Conservation (phyloP, 2,329 filamentous ascomycete genomes). For the Ramichloridium luteum region DNA sequence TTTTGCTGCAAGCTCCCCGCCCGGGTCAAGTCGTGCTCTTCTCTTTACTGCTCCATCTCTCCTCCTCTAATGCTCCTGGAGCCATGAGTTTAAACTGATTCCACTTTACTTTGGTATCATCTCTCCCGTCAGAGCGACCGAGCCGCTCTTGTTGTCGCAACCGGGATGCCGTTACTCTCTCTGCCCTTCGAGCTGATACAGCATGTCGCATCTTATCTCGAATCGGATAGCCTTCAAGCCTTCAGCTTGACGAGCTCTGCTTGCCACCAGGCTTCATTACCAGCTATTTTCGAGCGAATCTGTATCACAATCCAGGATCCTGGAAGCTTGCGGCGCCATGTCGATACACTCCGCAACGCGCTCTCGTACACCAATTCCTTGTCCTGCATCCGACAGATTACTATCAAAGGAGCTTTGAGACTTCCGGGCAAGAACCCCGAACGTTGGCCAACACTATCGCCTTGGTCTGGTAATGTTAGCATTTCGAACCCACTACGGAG, state of each 20-base stretch:
- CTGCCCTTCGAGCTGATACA: background rate
- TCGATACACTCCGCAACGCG: slow-evolving; percentile 1
- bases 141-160: slow-evolving; percentile 1
- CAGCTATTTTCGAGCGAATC: slow-evolving; percentile 2
- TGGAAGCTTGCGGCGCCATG: background rate
- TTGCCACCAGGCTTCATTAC: slow-evolving; percentile 2
- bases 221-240: slow-evolving; percentile 1
- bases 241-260: slow-evolving; percentile 2
- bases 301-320: slow-evolving; percentile 2
- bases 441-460: background rate
- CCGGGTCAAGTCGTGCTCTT: slow-evolving; percentile 1
- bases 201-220: background rate
- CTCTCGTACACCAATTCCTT: slow-evolving; percentile 1
- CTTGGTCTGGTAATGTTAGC: slow-evolving; percentile 1
- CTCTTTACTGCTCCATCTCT: background rate
- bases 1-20: background rate
- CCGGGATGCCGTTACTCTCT: background rate
- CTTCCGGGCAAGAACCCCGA: background rate
- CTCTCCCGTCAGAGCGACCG: background rate
- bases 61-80: background rate
- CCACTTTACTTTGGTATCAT: background rate
- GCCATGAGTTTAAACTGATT: background rate
- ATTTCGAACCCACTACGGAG: background rate
- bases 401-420: slow-evolving; percentile 2
- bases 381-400: background rate